These are phyloP conservation scores for Syzygium aromaticum DNA, from an alignment of 345 rosid genomes.

Conservation along the genomic window DNA sequence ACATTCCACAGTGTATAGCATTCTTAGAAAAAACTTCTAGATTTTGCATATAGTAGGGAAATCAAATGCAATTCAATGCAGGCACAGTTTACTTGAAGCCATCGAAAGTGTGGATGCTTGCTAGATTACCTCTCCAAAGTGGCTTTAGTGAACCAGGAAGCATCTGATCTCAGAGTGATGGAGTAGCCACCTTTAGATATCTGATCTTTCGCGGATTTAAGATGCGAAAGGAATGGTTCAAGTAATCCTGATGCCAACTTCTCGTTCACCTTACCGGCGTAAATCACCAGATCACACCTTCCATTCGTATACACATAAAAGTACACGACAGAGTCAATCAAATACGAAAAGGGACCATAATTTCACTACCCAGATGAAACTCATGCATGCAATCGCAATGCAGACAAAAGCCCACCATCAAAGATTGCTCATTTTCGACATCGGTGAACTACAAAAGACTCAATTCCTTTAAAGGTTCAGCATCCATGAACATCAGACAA, in stretches of 20 bases:
- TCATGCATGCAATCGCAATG: neutral
- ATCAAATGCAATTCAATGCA: neutral
- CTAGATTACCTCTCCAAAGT: conserved; percentile 65
- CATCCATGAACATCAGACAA: neutral
- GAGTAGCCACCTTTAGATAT: conserved; percentile 91
- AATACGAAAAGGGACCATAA: neutral
- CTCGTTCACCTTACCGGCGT: conserved; percentile 63
- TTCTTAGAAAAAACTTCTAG: neutral
- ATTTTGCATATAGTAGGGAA: neutral
- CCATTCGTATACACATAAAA: neutral
- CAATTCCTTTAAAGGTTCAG: neutral
- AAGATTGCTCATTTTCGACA: neutral
- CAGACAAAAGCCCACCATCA: neutral
- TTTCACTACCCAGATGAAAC: neutral
- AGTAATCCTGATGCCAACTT: conserved; percentile 80
- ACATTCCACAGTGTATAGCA: neutral
- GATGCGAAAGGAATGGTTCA: conserved; percentile 80
- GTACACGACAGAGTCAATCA: neutral
- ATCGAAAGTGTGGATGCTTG: neutral
- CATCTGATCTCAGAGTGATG: conserved; percentile 51
- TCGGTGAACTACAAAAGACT: neutral
- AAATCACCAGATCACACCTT: conserved; percentile 91
- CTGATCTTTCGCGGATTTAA: conserved; percentile 75
- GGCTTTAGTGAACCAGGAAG: conserved; percentile 85
- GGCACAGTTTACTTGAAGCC: neutral